Evolutionary conservation across 1,139 yeast species (phyloP).

Genomic region (Dujonia santamariae): DNA sequence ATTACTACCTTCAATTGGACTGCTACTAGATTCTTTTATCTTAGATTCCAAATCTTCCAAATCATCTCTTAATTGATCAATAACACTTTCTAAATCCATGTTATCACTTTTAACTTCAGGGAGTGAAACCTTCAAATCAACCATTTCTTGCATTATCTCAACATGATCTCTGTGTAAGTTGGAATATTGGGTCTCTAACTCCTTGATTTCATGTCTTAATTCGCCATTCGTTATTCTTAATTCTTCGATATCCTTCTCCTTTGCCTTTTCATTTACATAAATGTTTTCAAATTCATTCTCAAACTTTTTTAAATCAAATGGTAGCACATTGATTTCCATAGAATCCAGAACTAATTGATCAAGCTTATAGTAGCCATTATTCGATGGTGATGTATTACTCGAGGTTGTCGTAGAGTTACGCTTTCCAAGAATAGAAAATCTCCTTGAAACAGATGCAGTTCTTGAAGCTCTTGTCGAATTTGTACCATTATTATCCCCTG

Average conservation of each 20-base stretch:
- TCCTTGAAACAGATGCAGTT: slow-evolving; percentile 14
- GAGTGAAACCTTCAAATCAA: slow-evolving; percentile 36
- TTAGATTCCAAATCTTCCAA: slow-evolving; percentile 50
- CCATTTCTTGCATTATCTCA: slow-evolving; percentile 40
- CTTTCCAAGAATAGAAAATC: slow-evolving; percentile 18
- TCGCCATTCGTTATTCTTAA: slow-evolving; percentile 66
- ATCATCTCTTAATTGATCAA: slow-evolving; percentile 52
- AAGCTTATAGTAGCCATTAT: slow-evolving; percentile 49
- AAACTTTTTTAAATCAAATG: slow-evolving; percentile 66
- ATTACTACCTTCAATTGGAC: background rate
- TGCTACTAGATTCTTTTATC: slow-evolving; percentile 12
- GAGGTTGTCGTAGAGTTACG: slow-evolving; percentile 1
- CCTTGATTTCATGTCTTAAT: slow-evolving; percentile 69
- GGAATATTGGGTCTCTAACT: slow-evolving; percentile 69
- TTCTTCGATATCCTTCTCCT: slow-evolving; percentile 66
- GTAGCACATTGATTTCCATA: slow-evolving; percentile 65
- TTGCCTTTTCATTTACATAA: slow-evolving; percentile 62
- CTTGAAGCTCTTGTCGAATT: slow-evolving; percentile 13
- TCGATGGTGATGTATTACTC: slow-evolving; percentile 2
- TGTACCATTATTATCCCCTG: slow-evolving; percentile 12
- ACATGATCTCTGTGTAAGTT: slow-evolving; percentile 74
- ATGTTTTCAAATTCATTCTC: slow-evolving; percentile 74
- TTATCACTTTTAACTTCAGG: slow-evolving; percentile 70
- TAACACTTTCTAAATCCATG: slow-evolving; percentile 65
- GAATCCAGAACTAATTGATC: slow-evolving; percentile 80